Base-by-base conservation (phyloP, 208 protist genomes). In the Trypanosoma theileri region DNA sequence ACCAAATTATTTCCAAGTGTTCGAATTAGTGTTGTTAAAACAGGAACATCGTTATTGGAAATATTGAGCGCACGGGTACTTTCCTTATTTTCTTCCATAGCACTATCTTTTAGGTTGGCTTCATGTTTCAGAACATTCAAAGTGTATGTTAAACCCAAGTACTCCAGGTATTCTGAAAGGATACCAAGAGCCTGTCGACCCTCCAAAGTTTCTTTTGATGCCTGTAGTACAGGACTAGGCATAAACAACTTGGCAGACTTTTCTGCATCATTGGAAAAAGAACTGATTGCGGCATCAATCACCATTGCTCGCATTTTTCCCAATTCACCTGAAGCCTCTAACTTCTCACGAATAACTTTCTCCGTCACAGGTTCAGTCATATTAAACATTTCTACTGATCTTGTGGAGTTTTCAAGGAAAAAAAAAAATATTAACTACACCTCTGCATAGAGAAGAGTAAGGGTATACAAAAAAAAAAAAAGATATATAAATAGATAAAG, bases 241-340 rank as follows among this genome's bases (percentile, higher is more conserved):
- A 66, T 12, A 73, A 96, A 96, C 42, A 82, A 45, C 9, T 59
- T 61, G 12, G 56, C 21, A 14, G n/a, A 21, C 26, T 45, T 35
- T 13, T 48, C 19, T 46, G 35, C 35, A 59, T 79, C 70, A 26
- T 62, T 31, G 11, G 59, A 59, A 57, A 83, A 56, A 53, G 58
- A 45, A 21, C 46, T 65, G 42, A 94, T 72, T 14, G 88, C 77
- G 0, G 91, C 88, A 54, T 96, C 88, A 48, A 92, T 84, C 46
- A 96, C 82, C 91, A 96, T 94, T 31, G 91, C 91, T 10, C 84
- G 80, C 83, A 96, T 96, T 67, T 93, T 94, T 31, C 74, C 80
- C 13, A 91, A 74, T 71, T 94, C 82, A 2, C 91, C 91, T 1
- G 82, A 85, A 21, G 66, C 59, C 75, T 94, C 86, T 45, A 96